These are phyloP conservation scores for Euphorbia peplus DNA, from an alignment of 345 rosid species.

Conservation along the genomic window DNA sequence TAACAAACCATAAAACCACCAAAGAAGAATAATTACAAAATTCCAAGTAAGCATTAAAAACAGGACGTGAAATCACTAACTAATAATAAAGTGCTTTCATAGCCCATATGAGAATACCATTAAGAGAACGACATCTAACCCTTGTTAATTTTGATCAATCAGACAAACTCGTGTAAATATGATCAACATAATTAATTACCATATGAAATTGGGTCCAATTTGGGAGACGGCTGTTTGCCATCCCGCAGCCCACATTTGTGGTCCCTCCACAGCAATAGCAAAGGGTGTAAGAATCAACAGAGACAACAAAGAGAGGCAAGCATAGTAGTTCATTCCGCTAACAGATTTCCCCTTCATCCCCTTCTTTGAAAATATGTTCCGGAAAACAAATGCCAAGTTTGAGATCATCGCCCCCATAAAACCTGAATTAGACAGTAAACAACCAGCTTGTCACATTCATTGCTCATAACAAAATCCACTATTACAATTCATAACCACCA, in stretches of 20 bases:
- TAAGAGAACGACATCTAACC: background rate
- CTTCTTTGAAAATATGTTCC: conserved; percentile 90
- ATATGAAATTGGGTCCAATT: conserved; percentile 76
- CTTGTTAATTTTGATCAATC: background rate
- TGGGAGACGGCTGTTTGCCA: conserved; percentile 73
- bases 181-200: conserved; percentile 42
- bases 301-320: conserved; percentile 90
- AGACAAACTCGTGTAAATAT: background rate
- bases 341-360: conserved; percentile 98
- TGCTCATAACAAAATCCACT: background rate
- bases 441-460: conserved; percentile 1
- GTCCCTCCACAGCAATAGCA: conserved; percentile 92
- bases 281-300: conserved; percentile 88
- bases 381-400: conserved; percentile 89
- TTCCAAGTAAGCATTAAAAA: no score
- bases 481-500: conserved; percentile 10
- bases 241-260: conserved; percentile 88
- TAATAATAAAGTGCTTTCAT: no score
- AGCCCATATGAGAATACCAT: no score
- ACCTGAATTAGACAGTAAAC: conserved; percentile 32
- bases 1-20: conserved; percentile 7
- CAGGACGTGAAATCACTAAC: no score
- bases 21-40: background rate
- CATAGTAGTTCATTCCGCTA: conserved; percentile 69
- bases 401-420: conserved; percentile 99